Percentiles rank a stretch among this genome's conserved stretches.
phyloP scores from a whole-genome alignment of 2,329 filamentous ascomycete genomes.

The Penicillium sp. region DNA sequence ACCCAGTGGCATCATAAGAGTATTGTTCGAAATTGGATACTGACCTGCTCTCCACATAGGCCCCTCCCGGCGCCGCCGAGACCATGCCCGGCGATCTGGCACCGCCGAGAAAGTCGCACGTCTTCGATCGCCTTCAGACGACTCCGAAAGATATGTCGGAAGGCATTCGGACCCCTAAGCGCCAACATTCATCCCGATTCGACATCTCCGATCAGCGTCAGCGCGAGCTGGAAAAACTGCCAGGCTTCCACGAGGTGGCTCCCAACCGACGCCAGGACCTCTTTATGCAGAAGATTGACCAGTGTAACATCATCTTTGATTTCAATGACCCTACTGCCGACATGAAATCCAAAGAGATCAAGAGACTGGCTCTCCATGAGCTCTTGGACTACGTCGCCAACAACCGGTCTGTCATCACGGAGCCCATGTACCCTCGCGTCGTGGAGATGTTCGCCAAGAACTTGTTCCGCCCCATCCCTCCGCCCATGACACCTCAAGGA shows the following conservation, averaged over 20 bases:
- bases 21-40: neutral
- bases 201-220: conserved; percentile 90
- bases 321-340: conserved; percentile 98
- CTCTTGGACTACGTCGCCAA: conserved; percentile 97
- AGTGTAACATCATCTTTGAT: conserved; percentile 99
- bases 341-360: conserved; percentile 99
- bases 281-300: conserved; percentile 99
- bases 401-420: conserved; percentile 96
- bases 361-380: conserved; percentile 92
- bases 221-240: conserved; percentile 93
- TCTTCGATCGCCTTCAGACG: conserved; percentile 86
- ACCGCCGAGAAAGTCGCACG: conserved; percentile 89
- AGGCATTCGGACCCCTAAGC: conserved; percentile 89
- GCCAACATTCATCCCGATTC: conserved; percentile 96
- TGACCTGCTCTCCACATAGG: conserved; percentile 53
- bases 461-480: conserved; percentile 93
- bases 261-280: conserved; percentile 93
- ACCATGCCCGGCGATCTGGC: conserved; percentile 98
- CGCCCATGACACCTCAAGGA: conserved; percentile 95
- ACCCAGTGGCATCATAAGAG: neutral
- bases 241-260: conserved; percentile 95
- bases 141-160: conserved; percentile 97
- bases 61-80: conserved; percentile 89
- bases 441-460: conserved; percentile 99
- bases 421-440: conserved; percentile 97